Evolutionary conservation across 441 rosid genomes (phyloP).

Genomic region (Daphne laureola): DNA sequence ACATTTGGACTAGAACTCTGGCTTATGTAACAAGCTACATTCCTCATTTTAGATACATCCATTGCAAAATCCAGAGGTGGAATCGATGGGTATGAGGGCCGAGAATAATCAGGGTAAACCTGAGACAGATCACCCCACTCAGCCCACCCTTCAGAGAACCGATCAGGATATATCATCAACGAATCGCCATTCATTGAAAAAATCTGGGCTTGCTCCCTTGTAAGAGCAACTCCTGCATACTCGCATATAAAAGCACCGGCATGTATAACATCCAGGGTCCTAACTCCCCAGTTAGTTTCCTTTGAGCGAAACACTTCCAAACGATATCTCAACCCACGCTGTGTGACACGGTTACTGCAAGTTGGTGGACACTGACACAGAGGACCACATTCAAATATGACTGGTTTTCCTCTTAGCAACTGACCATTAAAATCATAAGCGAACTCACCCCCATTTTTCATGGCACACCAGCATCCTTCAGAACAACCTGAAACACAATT

Average conservation of each 20-base stretch:
- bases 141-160: constrained; percentile 69
- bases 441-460: constrained; percentile 75
- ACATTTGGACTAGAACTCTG: constrained; percentile 75
- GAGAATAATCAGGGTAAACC: constrained; percentile 36
- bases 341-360: constrained; percentile 77
- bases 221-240: constrained; percentile 78
- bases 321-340: constrained; percentile 56
- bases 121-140: constrained; percentile 83
- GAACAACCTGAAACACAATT: constrained; percentile 57
- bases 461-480: constrained; percentile 61
- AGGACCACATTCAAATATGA: constrained; percentile 75
- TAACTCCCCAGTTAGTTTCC: constrained; percentile 92
- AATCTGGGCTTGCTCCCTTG: constrained; percentile 79
- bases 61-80: constrained; percentile 82
- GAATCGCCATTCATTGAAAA: constrained; percentile 79
- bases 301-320: constrained; percentile 83
- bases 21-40: constrained; percentile 81
- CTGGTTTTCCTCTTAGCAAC: constrained; percentile 62
- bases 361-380: constrained; percentile 71
- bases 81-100: constrained; percentile 50
- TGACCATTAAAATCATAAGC: constrained; percentile 66
- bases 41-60: constrained; percentile 81
- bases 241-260: constrained; percentile 92
- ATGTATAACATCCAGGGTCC: constrained; percentile 72
- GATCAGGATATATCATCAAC: constrained; percentile 63